phyloP scores from a whole-genome alignment of 2,329 filamentous ascomycete species.

The Mycosphaerella sp. region DNA sequence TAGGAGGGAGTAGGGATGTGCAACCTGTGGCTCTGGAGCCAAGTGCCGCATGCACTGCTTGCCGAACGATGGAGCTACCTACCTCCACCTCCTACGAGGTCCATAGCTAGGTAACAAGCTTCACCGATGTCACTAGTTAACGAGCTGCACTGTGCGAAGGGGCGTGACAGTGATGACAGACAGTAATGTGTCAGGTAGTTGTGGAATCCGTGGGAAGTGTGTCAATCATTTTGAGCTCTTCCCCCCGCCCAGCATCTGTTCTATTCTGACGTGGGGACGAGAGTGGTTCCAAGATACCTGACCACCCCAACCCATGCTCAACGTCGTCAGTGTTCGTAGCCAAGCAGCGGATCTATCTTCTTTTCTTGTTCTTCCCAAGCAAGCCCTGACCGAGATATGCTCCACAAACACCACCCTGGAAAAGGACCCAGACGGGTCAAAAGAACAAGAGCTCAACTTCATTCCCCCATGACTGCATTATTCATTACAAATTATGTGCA shows the following conservation, averaged over 20 bases:
- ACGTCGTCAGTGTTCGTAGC: conserved; percentile 7
- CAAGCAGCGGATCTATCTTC: conserved; percentile 6
- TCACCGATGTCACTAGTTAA: not conserved
- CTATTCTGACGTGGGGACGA: not conserved
- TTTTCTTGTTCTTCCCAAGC: conserved; percentile 6
- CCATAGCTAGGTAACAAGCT: not conserved
- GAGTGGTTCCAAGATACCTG: not conserved
- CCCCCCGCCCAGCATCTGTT: not conserved
- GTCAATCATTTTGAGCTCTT: not conserved
- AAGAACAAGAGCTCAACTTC: not conserved
- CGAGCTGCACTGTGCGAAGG: not conserved
- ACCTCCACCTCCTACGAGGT: too few species aligned
- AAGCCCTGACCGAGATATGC: not conserved
- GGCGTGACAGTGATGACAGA: not conserved
- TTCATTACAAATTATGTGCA: conserved; percentile 19
- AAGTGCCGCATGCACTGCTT: not conserved
- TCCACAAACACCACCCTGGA: not conserved
- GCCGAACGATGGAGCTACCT: not conserved
- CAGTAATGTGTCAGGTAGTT: not conserved
- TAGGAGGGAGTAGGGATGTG: not conserved
- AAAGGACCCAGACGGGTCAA: not conserved
- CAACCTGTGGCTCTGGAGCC: not conserved
- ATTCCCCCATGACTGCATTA: conserved; percentile 11
- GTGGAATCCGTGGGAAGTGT: not conserved
- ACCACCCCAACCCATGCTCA: not conserved